Conservation (phyloP, 1,139 yeast genomes). For the Meyerozyma carpophila region DNA sequence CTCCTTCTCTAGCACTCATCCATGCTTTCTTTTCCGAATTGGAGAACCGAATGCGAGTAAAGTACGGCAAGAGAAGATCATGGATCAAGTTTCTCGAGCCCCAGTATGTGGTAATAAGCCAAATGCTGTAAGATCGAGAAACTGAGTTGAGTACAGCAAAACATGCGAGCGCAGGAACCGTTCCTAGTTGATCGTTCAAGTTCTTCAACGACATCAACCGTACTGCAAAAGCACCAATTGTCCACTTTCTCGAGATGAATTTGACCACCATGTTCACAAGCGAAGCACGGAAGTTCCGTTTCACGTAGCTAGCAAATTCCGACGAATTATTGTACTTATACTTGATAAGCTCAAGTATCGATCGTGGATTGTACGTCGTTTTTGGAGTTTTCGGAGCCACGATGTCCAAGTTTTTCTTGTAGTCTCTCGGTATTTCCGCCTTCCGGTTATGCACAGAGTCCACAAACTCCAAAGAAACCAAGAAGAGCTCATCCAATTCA, state of each 20-base stretch:
- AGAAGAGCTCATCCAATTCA: conserved; percentile 35
- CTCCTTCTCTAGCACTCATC: conserved; percentile 53
- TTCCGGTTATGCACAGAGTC: conserved; percentile 30
- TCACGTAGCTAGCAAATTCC: conserved; percentile 7
- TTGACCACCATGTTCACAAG: neutral
- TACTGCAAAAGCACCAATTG: conserved; percentile 31
- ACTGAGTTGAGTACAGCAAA: conserved; percentile 27
- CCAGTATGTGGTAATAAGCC: conserved; percentile 39
- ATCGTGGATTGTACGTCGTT: conserved; percentile 1
- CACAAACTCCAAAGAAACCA: conserved; percentile 34
- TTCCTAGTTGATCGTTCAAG: conserved; percentile 43
- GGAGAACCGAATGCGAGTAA: conserved; percentile 42
- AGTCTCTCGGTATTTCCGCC: conserved; percentile 22
- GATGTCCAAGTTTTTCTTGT: neutral
- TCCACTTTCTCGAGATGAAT: neutral
- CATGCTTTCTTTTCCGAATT: conserved; percentile 44
- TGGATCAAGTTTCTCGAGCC: conserved; percentile 40
- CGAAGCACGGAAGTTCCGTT: conserved; percentile 1
- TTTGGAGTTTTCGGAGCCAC: conserved; percentile 2
- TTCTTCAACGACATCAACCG: conserved; percentile 40
- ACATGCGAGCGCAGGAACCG: conserved; percentile 35
- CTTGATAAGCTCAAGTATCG: conserved; percentile 1
- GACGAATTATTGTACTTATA: conserved; percentile 5
- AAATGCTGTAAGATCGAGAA: conserved; percentile 29
- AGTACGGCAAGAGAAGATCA: conserved; percentile 50